These are phyloP conservation scores for Phytophthora parvispora DNA, from an alignment of 352 stramenopile species.

Conservation along the genomic window DNA sequence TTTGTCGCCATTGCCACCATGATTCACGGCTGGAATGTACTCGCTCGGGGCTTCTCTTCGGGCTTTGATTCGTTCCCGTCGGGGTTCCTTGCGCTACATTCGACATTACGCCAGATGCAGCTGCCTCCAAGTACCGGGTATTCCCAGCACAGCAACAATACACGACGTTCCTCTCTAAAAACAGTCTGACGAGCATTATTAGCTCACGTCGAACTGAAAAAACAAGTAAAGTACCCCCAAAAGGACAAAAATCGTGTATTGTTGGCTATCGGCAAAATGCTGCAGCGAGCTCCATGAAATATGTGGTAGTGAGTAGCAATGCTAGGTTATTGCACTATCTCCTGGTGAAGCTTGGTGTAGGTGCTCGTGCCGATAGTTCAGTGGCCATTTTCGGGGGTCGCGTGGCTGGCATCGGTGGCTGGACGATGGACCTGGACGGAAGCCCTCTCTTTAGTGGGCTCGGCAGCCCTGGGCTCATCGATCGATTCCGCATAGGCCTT, in stretches of 20 bases:
- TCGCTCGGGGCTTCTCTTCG: not conserved
- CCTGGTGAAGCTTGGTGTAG: not conserved
- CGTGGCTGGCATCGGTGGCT: not conserved
- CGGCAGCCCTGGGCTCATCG: not conserved
- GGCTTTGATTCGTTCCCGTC: slow-evolving; percentile 5
- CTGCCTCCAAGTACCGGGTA: too few species aligned
- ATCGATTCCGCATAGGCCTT: slow-evolving; percentile 1
- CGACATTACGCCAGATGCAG: too few species aligned
- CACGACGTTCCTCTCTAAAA: not conserved
- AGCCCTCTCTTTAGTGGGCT: not conserved
- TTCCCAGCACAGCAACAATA: not conserved
- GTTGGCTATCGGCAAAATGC: not conserved
- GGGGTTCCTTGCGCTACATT: slow-evolving; percentile 3
- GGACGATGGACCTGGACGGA: not conserved
- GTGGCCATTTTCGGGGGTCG: not conserved
- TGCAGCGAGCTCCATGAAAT: not conserved
- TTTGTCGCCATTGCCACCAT: slow-evolving; percentile 20
- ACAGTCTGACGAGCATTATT: not conserved
- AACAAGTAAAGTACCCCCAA: too few species aligned
- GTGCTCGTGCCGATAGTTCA: not conserved
- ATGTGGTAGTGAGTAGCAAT: not conserved
- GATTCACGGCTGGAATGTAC: not conserved
- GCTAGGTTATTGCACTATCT: not conserved
- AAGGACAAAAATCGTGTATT: not conserved
- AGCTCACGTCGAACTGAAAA: too few species aligned